Base-by-base conservation (phyloP, 768 basidiomycete species). In the Hydnomerulius pinastri region DNA sequence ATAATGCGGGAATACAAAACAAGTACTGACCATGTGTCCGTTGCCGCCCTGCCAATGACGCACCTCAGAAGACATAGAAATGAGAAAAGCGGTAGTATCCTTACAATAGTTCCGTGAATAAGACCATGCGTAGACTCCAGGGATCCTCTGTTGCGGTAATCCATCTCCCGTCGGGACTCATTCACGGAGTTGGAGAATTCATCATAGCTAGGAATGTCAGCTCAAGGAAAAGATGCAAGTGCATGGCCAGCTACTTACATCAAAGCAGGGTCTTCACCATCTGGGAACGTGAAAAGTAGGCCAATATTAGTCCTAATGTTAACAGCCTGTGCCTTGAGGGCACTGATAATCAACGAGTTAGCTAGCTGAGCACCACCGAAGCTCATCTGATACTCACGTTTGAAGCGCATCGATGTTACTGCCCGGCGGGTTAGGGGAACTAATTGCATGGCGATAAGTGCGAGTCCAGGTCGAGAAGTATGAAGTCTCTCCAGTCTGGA, bases 161-260 rank as follows among this genome's bases (percentile, higher is more conserved):
- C 55, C 6, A 29, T 51, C 0, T 51, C 49, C 24, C 57, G 45
- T 5, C 53, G 51, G 13, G 66, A 65, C 21, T 60, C 50, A 15
- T 57, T 51, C 4, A 21, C 47, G 5, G 54, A 51, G 51, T 66
- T 66, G n/a, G 65, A 67, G 30, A 65, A 68, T 11, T 63, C 58
- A 17, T 67, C 64, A 40, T 65, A 66, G 21, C 65, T 66, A n/a
- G 15, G 36, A n/a, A 13, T 12, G 38, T 50, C 2, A 12, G 15
- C 32, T 50, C 25, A 58, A 28, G 21, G 28, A 4, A 13, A 18
- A 15, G 6, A 18, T 17, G 30, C 9, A 1, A 5, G 20, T 23
- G 17, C 6, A 38, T n/a, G 20, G 11, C 15, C 7, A 36, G 18
- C 9, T 21, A 17, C 42, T 50, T 37, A 62, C 62, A 52, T 47